Base-by-base conservation (phyloP, 2,329 filamentous ascomycete genomes). In the Ampelomyces quisqualis region DNA sequence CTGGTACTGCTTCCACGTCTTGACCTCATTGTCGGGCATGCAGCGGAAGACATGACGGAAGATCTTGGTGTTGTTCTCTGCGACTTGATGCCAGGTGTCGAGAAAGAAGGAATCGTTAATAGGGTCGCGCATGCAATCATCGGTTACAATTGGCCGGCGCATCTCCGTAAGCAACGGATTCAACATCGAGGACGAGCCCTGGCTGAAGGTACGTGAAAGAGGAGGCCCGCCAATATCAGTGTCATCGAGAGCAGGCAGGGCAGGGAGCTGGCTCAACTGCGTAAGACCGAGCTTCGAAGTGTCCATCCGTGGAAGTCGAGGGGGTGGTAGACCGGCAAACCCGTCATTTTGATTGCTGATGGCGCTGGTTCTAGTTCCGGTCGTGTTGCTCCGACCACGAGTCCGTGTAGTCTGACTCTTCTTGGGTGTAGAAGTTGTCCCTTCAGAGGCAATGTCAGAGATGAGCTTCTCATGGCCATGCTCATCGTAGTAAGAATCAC, bases 121-220 rank as follows among this genome's bases (percentile, higher is more conserved):
- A 0, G 94, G 93, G 68, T 98, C 93, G 11, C 78, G 80, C 90
- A 98, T 98, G 70, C 91, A 97, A 64, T 97, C 87, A 56, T 90
- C 88, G 49, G 88, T 82, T 18, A 98, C 80, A 22, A 80, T 73
- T 0, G 89, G 88, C 14, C 78, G 79, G 43, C 80, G 80, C 57
- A 97, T 83, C 41, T 93, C 88, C 7, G 82, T 63, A 10, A 76
- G 57, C 5, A 79, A 62, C 8, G 76, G 72, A 38, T 77, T 74
- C 53, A 79, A 69, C 15, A 68, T 49, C 13, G 58, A 53, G 4
- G 75, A 71, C 28, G 77, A 77, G 20, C 77, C 78, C 20, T 53
- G 49, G 32, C 64, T 67, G 38, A 75, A 70, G 35, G 82, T 79
- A 21, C 74, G 70, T 40, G 76, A 77, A 15, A 81, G 65, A n/a